A percentile compares a stretch with the other conserved stretches of the same genome.
These are phyloP conservation scores for Oryza coarctata DNA, from an alignment of 176 grass and related monocot genomes.

Conservation along the genomic window DNA sequence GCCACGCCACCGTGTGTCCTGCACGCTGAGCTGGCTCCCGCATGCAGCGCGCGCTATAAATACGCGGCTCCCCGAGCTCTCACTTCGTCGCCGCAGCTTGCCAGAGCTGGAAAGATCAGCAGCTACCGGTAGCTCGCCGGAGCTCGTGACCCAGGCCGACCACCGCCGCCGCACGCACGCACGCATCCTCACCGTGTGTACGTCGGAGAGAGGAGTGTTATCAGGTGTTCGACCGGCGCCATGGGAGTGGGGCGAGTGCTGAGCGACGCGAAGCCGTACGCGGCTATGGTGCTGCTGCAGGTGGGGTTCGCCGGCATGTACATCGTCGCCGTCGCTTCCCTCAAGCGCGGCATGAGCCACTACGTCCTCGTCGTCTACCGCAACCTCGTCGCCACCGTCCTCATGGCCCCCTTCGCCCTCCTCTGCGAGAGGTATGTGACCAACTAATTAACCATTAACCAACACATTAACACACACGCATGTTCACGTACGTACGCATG, in stretches of 20 bases:
- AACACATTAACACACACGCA: not conserved
- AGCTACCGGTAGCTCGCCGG: not conserved
- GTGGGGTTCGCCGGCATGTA: constrained; percentile 83
- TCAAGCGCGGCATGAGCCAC: constrained; percentile 76
- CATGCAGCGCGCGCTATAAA: not conserved
- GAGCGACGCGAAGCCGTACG: constrained; percentile 67
- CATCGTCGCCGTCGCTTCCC: constrained; percentile 66
- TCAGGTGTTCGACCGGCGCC: not conserved
- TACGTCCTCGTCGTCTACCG: constrained; percentile 86
- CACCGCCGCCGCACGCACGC: too few species aligned
- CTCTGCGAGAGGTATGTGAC: constrained; percentile 61
- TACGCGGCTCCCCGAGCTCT: not conserved
- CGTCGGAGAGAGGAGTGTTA: too few species aligned
- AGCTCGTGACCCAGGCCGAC: not conserved
- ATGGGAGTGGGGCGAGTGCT: constrained; percentile 56
- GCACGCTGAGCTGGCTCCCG: not conserved
- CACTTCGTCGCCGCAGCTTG: not conserved
- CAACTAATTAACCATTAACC: too few species aligned
- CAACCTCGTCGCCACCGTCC: constrained; percentile 49
- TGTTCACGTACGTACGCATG: not conserved
- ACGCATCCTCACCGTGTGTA: too few species aligned
- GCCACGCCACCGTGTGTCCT: not conserved
- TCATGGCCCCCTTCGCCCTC: constrained; percentile 74
- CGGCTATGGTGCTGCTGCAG: constrained; percentile 82
- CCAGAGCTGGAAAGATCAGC: not conserved